A percentile compares a stretch with the other conserved stretches of the same genome.
These are phyloP conservation scores for Podila horticola DNA, from an alignment of 192 early-diverging fungal genomes.

Conservation along the genomic window DNA sequence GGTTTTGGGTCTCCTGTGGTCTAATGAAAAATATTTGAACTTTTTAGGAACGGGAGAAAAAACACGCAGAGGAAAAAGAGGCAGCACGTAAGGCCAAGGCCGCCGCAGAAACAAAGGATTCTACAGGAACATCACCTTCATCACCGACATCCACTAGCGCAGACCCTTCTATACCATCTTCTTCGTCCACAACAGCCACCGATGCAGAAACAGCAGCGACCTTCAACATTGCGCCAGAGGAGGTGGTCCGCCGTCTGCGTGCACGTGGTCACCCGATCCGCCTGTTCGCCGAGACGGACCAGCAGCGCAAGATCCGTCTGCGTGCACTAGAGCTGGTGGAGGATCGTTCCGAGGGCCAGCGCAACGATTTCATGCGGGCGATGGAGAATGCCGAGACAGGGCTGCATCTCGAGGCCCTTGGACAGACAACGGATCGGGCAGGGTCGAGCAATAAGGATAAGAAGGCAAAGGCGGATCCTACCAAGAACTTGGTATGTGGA, in stretches of 20 bases:
- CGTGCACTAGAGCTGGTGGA: slow-evolving; percentile 85
- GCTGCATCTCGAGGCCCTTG: slow-evolving; percentile 78
- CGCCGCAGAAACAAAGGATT: background rate
- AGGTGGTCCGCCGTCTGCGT: slow-evolving; percentile 84
- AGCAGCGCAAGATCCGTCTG: slow-evolving; percentile 80
- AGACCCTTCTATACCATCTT: background rate
- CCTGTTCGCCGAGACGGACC: slow-evolving; percentile 91
- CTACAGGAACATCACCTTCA: background rate
- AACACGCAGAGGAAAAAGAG: slow-evolving; percentile 18
- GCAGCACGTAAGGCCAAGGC: slow-evolving; percentile 21
- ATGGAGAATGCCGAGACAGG: slow-evolving; percentile 87
- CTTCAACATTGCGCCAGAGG: slow-evolving; percentile 74
- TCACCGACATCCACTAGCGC: slow-evolving; percentile 4
- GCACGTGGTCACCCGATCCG: slow-evolving; percentile 90
- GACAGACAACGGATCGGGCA: slow-evolving; percentile 59
- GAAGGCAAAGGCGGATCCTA: slow-evolving; percentile 56
- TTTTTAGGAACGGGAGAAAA: slow-evolving; percentile 16
- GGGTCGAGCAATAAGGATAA: slow-evolving; percentile 59
- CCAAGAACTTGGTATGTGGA: slow-evolving; percentile 54
- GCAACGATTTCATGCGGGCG: slow-evolving; percentile 90
- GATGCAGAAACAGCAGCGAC: slow-evolving; percentile 26
- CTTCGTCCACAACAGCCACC: slow-evolving; percentile 16
- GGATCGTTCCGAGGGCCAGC: slow-evolving; percentile 84
- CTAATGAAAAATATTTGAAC: background rate
- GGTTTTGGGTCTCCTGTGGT: background rate